These are phyloP conservation scores for Kuraishia cidri DNA, from an alignment of 805 yeast species.

Conservation along the genomic window DNA sequence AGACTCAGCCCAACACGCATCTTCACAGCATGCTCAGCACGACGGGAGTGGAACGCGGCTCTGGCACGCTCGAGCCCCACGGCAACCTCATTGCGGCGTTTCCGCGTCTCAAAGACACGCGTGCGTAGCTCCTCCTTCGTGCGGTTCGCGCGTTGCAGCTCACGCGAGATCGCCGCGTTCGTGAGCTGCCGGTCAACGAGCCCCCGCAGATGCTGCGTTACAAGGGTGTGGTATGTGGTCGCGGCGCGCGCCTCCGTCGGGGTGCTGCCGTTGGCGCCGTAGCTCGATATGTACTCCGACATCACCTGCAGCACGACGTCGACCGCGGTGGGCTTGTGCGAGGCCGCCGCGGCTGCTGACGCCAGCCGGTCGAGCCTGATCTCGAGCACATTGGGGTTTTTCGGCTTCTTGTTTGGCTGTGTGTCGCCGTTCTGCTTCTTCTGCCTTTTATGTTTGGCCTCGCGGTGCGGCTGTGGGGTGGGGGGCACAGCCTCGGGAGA, in stretches of 20 bases:
- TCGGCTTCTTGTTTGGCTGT: background rate
- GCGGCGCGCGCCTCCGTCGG: slow-evolving; percentile 3
- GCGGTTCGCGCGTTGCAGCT: slow-evolving; percentile 16
- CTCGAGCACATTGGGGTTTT: slow-evolving; percentile 2
- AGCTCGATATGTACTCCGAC: slow-evolving; percentile 15
- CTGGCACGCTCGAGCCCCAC: slow-evolving; percentile 1
- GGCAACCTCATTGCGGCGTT: slow-evolving; percentile 11
- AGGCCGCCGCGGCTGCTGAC: slow-evolving; percentile 4
- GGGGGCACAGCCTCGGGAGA: no score
- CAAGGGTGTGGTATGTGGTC: slow-evolving; percentile 10
- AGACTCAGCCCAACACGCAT: background rate
- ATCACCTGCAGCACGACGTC: slow-evolving; percentile 22
- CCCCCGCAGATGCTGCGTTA: slow-evolving; percentile 18
- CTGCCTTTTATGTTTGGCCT: no score
- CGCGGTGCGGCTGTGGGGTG: no score
- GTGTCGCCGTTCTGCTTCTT: background rate
- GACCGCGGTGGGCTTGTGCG: slow-evolving; percentile 17
- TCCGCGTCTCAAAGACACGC: slow-evolving; percentile 17
- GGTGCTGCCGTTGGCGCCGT: slow-evolving; percentile 10
- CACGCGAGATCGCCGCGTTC: slow-evolving; percentile 20
- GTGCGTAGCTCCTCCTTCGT: slow-evolving; percentile 19
- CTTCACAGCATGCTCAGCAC: background rate
- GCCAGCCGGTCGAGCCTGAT: slow-evolving; percentile 5
- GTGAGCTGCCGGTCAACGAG: slow-evolving; percentile 25
- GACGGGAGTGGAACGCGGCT: background rate